Conservation (phyloP, 1,284 basidiomycete genomes). For the Leucocoprinus gongylophorus region DNA sequence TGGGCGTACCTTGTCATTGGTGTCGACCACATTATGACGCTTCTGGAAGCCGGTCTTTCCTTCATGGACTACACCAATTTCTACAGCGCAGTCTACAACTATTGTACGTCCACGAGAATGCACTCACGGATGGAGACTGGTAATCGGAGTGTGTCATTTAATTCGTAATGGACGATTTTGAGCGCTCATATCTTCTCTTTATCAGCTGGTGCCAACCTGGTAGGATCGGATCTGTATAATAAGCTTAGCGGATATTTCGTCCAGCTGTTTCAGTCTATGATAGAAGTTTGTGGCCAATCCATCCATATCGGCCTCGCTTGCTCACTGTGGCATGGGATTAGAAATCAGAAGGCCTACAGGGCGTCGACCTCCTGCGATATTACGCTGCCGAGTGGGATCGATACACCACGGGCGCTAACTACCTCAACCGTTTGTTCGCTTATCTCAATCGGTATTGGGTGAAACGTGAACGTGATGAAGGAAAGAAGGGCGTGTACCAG, state of each 20-base stretch:
- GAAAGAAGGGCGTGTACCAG: conserved; percentile 89
- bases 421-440: conserved; percentile 92
- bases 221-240: conserved; percentile 93
- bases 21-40: conserved; percentile 91
- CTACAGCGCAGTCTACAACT: conserved; percentile 95
- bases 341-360: conserved; percentile 76
- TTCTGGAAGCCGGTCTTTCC: conserved; percentile 82
- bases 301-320: background rate
- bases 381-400: conserved; percentile 94
- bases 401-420: conserved; percentile 95
- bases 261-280: conserved; percentile 69
- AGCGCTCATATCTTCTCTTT: conserved; percentile 1
- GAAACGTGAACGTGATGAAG: conserved; percentile 96
- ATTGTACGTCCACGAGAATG: conserved; percentile 90
- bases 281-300: conserved; percentile 36
- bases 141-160: conserved; percentile 48
- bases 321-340: conserved; percentile 27
- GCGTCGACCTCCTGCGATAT: conserved; percentile 85
- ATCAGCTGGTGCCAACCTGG: conserved; percentile 85
- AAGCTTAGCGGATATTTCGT: conserved; percentile 84
- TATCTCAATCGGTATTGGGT: conserved; percentile 99
- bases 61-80: conserved; percentile 91
- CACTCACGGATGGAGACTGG: conserved; percentile 50
- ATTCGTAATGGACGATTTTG: background rate
- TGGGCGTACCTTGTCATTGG: conserved; percentile 88